Conservation (phyloP, 2,329 filamentous ascomycete species). For the Falciphora oryzae region DNA sequence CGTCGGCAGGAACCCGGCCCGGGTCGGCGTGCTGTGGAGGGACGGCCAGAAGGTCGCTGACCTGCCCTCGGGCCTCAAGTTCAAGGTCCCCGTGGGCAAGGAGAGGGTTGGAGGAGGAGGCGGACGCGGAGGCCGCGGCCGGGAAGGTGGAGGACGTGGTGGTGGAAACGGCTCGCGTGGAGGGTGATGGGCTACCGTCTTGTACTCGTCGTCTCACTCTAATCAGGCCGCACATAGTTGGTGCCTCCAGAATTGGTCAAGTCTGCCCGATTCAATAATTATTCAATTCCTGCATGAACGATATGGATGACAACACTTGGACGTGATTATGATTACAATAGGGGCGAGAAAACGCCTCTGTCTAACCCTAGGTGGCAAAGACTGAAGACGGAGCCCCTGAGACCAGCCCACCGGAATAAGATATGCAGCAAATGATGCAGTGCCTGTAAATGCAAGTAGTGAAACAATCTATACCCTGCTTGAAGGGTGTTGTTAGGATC, state of each 20-base stretch:
- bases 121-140: not conserved
- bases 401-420: not conserved
- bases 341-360: not conserved
- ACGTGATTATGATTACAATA: not conserved
- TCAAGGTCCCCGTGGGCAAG: conserved; percentile 43
- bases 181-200: not conserved
- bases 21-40: conserved; percentile 61
- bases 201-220: not conserved
- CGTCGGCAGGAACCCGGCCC: conserved; percentile 50
- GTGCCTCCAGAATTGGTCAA: no score
- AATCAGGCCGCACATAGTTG: no score
- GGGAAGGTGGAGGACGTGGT: conserved; percentile 2
- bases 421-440: not conserved
- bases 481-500: not conserved
- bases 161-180: not conserved
- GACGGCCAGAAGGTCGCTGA: conserved; percentile 62
- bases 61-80: conserved; percentile 55
- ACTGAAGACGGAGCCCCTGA: not conserved
- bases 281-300: not conserved
- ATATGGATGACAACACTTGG: not conserved
- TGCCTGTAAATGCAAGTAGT: not conserved
- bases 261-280: not conserved
- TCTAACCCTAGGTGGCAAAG: not conserved
- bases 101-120: conserved; percentile 24
- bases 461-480: not conserved